A percentile compares a stretch with the other conserved stretches of the same genome.
Conservation (phyloP, 1,139 yeast species). For the Candida albicans region DNA sequence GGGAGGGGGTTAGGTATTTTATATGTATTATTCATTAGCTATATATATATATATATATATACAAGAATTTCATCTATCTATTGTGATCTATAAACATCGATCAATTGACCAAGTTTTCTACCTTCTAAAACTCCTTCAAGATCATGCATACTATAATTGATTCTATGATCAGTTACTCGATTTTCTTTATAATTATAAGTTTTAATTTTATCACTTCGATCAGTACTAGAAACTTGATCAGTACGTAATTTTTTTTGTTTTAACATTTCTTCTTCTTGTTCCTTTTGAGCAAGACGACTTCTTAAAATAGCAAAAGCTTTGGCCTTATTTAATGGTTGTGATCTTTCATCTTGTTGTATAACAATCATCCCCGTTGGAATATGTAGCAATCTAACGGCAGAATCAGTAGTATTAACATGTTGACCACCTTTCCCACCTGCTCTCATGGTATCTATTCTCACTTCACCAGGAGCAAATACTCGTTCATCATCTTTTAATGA, state of each 20-base stretch:
- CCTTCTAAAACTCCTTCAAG: constrained; percentile 82
- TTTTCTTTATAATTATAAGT: constrained; percentile 94
- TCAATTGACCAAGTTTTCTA: constrained; percentile 59
- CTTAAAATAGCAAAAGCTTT: constrained; percentile 83
- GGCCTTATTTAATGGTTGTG: constrained; percentile 95
- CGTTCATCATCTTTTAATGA: constrained; percentile 65
- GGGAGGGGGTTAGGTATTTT: too few relatives aligned
- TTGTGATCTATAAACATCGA: constrained; percentile 16
- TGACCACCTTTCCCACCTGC: constrained; percentile 99
- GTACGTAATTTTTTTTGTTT: constrained; percentile 69
- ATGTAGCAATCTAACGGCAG: constrained; percentile 93
- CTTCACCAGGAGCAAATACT: constrained; percentile 81
- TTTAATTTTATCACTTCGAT: constrained; percentile 88
- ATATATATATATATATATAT: not conserved
- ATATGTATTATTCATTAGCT: too few relatives aligned
- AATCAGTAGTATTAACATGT: constrained; percentile 96
- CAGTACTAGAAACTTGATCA: constrained; percentile 85
- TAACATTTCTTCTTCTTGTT: constrained; percentile 61
- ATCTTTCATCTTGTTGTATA: constrained; percentile 90
- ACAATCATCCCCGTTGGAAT: constrained; percentile 89
- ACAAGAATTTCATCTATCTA: not conserved
- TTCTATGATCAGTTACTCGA: constrained; percentile 90
- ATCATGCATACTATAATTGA: constrained; percentile 76
- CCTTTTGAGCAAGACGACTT: constrained; percentile 81
- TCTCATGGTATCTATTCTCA: constrained; percentile 91